Percentiles rank a stretch among this genome's conserved stretches.
phyloP scores from a whole-genome alignment of 176 grass and related monocot genomes.

The Urochloa ruziziensis region DNA sequence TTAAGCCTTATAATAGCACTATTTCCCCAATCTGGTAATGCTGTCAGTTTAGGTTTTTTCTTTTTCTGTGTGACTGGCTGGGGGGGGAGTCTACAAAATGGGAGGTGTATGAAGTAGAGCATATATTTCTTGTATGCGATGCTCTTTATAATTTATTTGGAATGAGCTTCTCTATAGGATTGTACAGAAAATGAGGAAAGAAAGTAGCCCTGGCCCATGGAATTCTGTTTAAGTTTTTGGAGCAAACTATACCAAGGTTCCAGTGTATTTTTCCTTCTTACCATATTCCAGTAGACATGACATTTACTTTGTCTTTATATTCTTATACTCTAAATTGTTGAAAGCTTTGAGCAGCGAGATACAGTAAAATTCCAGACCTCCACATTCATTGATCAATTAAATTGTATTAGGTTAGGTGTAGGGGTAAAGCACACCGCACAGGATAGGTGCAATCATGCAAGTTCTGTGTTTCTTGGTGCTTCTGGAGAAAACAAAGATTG shows the following conservation, averaged over 20 bases:
- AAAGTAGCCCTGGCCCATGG: background rate
- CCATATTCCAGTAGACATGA: background rate
- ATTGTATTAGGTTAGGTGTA: background rate
- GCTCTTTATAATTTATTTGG: background rate
- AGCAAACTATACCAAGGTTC: background rate
- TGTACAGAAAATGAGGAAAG: background rate
- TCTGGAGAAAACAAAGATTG: background rate
- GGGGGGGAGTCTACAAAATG: background rate
- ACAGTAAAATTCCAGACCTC: background rate
- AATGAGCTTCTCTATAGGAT: background rate
- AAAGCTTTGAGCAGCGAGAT: background rate
- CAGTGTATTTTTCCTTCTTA: background rate
- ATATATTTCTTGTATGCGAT: background rate
- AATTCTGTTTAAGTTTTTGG: background rate
- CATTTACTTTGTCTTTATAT: background rate
- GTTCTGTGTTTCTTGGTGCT: background rate
- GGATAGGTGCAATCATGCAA: background rate
- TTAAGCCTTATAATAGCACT: background rate
- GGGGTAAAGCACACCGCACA: background rate
- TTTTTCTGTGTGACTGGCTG: background rate
- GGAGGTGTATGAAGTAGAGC: background rate
- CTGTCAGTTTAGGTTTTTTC: background rate
- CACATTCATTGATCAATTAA: background rate
- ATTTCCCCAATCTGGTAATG: background rate
- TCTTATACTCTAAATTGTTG: background rate